A percentile compares a stretch with the other conserved stretches of the same genome.
phyloP scores from a whole-genome alignment of 805 yeast genomes.

The Kodamaea kakaduensis region DNA sequence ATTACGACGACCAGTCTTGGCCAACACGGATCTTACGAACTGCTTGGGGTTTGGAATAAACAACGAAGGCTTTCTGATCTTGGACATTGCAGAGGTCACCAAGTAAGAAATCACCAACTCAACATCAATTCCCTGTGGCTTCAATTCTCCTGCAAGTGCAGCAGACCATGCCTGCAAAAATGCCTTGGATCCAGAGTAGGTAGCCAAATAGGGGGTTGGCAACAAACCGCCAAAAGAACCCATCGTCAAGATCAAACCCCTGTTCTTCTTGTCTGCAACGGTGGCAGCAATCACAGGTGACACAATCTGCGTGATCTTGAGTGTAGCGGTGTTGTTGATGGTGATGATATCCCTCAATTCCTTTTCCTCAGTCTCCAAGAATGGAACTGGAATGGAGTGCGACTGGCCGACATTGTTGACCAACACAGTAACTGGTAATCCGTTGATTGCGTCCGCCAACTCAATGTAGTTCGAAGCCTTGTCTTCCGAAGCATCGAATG shows the following conservation, averaged over 20 bases:
- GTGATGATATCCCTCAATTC: constrained; percentile 81
- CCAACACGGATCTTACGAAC: constrained; percentile 73
- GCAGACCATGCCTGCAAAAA: constrained; percentile 91
- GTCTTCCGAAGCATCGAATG: constrained; percentile 76
- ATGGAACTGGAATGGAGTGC: constrained; percentile 93
- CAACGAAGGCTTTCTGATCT: constrained; percentile 71
- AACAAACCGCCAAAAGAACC: constrained; percentile 94
- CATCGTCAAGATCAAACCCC: constrained; percentile 86
- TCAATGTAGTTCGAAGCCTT: constrained; percentile 50
- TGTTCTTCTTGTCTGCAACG: constrained; percentile 39
- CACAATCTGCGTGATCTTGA: constrained; percentile 76
- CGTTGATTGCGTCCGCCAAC: constrained; percentile 44
- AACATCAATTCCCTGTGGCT: constrained; percentile 69
- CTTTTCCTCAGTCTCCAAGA: constrained; percentile 67
- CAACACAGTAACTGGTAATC: constrained; percentile 65
- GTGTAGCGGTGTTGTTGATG: constrained; percentile 79
- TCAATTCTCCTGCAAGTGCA: constrained; percentile 83
- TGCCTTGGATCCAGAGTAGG: constrained; percentile 94
- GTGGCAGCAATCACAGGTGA: constrained; percentile 65
- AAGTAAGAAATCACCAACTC: constrained; percentile 81
- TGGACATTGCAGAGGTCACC: constrained; percentile 94
- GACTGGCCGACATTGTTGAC: constrained; percentile 94
- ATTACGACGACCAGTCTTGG: constrained; percentile 70
- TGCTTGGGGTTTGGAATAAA: constrained; percentile 76
- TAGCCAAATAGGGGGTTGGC: constrained; percentile 89